Evolutionary conservation across 106 monocot species (phyloP), one percentile per base, ranked within the genome.

Genomic region (Vanilla planifolia): DNA sequence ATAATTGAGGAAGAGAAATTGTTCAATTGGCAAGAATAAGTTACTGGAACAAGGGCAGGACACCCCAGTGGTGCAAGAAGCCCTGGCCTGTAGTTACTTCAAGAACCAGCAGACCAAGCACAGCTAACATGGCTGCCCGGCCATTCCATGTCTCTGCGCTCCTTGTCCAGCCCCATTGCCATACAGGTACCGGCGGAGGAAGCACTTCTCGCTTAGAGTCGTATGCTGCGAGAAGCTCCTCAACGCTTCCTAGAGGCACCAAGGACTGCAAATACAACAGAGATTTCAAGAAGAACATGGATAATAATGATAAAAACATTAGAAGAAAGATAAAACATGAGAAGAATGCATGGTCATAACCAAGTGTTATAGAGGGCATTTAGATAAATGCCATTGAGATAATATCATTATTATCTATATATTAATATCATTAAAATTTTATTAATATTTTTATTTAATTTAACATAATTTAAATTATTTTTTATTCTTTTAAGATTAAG

Each of bases 81-180:
- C 91, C 96, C 63, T 88, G 17, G 4, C 87, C 96, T 8, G 91
- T 85, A 43, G 91, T 85, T 33, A 91, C 85, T 66, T 98, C 91
- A 1, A 98, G 48, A 40, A 88, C 69, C 33, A 98, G 53, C 13
- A 98, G 34, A n/a, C 68, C 67, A 24, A 98, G 77, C 24, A 98
- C 91, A 4, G 91, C 91, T 8, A 96, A 22, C 96, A 96, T 98
- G 48, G 96, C 91, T 16, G 83, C 81, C 46, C 96, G 66, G 16
- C 91, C 96, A 26, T 98, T 98, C 96, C 96, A 98, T 27, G 87
- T 91, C 64, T 98, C 96, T 0, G 96, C 88, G 40, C 96, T 91
- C 67, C 74, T 98, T 1, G 96, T 98, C 96, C 96, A 91, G n/a
- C 88, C 96, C 96, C 96, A 98, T 71, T 96, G 64, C 96, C 96